Evolutionary conservation across 345 rosid species (phyloP), one percentile per base, ranked within the genome.

Genomic region (Kernera saxatilis): DNA sequence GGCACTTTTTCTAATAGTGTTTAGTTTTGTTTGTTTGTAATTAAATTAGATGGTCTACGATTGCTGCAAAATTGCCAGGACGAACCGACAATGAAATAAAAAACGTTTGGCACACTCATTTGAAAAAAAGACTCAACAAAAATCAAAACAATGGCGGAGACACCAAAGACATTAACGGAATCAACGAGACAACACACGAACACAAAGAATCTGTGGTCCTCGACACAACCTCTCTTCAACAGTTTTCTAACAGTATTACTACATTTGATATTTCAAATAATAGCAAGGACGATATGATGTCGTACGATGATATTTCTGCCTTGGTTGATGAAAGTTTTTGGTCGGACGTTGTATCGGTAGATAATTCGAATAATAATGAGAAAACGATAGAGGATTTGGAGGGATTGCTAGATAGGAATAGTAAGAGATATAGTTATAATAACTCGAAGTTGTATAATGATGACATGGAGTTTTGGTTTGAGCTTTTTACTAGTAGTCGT

Each of bases 51-150:
- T 90, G 97, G 97, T 88, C 97, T 26, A 85, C 94, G 23, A 90
- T 90, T 27, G 97, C 97, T 54, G 92, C 92, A 23, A 79, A 65
- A 46, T 76, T 90, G 51, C 97, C 92, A 5, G 97, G 94, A 70
- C 63, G 97, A 37, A 90, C 97, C 1, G 97, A 90, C 86, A 90
- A 90, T 10, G 93, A 87, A 77, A 90, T 90, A 10, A 90, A 90
- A 74, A 90, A 90, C 26, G 91, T 87, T 19, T 90, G 97, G 97
- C 87, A 90, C 55, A 90, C 92, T 59, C 88, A 86, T 72, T 71
- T 90, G 76, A 90, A 88, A 75, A 90, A 90, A 73, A 80, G 87
- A 57, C 55, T 84, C 8, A 71, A 78, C 44, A 81, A 88, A 64
- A 62, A 5, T 5, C 69, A n/a, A 74, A 67, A 58, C 26, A 58